Percentiles rank a stretch among this genome's conserved stretches.
Conservation (phyloP, 306 rosid species). For the Castanea mollissima region DNA sequence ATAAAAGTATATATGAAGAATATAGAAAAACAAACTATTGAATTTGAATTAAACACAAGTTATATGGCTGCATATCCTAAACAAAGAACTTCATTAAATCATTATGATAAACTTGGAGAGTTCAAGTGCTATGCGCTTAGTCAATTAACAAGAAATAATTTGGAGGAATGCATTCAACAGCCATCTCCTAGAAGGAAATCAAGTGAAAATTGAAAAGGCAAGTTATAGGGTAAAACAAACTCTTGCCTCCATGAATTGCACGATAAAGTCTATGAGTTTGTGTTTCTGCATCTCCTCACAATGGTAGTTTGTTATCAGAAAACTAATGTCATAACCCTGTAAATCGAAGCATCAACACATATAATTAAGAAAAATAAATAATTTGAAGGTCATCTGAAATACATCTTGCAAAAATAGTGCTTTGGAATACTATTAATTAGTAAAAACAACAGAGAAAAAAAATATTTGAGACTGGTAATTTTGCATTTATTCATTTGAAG, state of each 20-base stretch:
- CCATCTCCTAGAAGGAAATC: background rate
- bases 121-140: background rate
- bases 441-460: background rate
- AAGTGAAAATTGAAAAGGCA: conserved; percentile 14
- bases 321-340: conserved; percentile 98
- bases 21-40: background rate
- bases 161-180: background rate
- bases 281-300: conserved; percentile 98
- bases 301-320: conserved; percentile 92
- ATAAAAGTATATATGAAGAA: background rate
- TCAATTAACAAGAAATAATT: background rate
- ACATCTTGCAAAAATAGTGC: background rate
- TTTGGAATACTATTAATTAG: background rate
- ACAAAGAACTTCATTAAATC: background rate
- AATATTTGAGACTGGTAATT: background rate
- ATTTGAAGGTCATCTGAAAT: background rate
- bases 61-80: background rate
- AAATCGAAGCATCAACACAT: conserved; percentile 16
- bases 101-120: background rate
- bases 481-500: background rate
- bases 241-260: conserved; percentile 98
- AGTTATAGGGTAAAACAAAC: conserved; percentile 24
- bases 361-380: background rate
- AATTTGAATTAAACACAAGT: too few relatives aligned
- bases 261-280: conserved; percentile 92